Conservation (phyloP, 75 land plant genomes). For the Gnetum montanum region DNA sequence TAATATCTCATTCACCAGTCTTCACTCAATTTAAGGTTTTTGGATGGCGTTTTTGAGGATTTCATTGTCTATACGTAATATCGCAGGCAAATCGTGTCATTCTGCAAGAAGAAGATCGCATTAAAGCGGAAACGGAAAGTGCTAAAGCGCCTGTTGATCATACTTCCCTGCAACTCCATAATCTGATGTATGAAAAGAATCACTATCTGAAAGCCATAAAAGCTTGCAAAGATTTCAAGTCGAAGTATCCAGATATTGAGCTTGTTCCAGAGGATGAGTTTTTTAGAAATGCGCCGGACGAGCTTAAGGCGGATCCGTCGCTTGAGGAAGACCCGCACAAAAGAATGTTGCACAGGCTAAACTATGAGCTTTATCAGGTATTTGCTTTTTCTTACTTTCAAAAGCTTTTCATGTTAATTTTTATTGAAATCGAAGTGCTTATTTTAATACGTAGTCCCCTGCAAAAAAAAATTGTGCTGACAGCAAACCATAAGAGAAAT, state of each 20-base stretch:
- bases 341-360: slow-evolving; percentile 86
- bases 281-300: slow-evolving; percentile 64
- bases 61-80: too few species aligned
- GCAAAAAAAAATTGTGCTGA: too few species aligned
- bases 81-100: slow-evolving; percentile 75
- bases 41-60: not conserved
- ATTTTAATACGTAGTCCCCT: too few species aligned
- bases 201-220: slow-evolving; percentile 93
- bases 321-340: slow-evolving; percentile 60
- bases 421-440: too few species aligned
- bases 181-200: slow-evolving; percentile 89
- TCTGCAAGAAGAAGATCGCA: slow-evolving; percentile 80
- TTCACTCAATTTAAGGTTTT: not conserved
- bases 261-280: slow-evolving; percentile 90
- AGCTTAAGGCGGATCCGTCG: slow-evolving; percentile 37
- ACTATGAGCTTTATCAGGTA: slow-evolving; percentile 91
- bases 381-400: not conserved
- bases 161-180: slow-evolving; percentile 89
- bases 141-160: slow-evolving; percentile 88
- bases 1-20: not conserved
- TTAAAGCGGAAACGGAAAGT: slow-evolving; percentile 76
- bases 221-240: slow-evolving; percentile 92
- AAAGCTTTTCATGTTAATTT: too few species aligned
- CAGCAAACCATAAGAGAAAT: too few species aligned
- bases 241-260: slow-evolving; percentile 89